Evolutionary conservation across 1,139 yeast species (phyloP).

Genomic region (Lodderomyces pseudojiufengensis): DNA sequence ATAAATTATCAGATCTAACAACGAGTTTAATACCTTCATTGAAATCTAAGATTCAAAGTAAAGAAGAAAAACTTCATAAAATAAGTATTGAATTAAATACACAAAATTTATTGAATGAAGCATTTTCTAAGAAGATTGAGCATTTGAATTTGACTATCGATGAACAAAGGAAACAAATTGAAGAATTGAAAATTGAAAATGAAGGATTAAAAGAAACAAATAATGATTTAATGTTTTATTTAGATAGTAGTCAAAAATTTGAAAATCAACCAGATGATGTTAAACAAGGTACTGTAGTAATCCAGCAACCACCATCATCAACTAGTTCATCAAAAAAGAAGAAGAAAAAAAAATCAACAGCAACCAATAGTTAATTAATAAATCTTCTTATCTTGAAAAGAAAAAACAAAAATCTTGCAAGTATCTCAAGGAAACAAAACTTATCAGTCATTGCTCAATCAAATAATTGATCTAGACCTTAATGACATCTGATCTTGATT

Average conservation of each 20-base stretch:
- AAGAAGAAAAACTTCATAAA: conserved; percentile 30
- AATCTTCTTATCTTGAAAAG: neutral
- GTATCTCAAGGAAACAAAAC: no score
- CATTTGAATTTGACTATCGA: conserved; percentile 36
- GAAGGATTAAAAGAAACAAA: conserved; percentile 65
- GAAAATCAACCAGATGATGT: conserved; percentile 68
- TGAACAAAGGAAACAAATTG: conserved; percentile 21
- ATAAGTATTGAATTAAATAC: conserved; percentile 30
- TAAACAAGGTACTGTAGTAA: conserved; percentile 63
- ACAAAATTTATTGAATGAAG: conserved; percentile 48
- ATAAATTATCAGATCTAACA: conserved; percentile 22
- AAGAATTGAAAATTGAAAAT: conserved; percentile 34
- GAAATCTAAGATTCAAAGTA: conserved; percentile 25
- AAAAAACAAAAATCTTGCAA: no score
- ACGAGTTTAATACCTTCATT: conserved; percentile 31
- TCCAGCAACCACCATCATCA: conserved; percentile 24
- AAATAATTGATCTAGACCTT: no score
- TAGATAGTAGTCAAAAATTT: conserved; percentile 71
- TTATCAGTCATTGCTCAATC: neutral
- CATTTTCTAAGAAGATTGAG: conserved; percentile 56
- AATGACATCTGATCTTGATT: neutral
- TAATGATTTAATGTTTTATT: conserved; percentile 74
- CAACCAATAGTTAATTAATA: neutral
- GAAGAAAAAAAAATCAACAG: conserved; percentile 16
- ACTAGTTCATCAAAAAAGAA: conserved; percentile 17